A percentile compares a stretch with the other conserved stretches of the same genome.
Conservation (phyloP, 805 yeast genomes). For the Ogataea corticis region DNA sequence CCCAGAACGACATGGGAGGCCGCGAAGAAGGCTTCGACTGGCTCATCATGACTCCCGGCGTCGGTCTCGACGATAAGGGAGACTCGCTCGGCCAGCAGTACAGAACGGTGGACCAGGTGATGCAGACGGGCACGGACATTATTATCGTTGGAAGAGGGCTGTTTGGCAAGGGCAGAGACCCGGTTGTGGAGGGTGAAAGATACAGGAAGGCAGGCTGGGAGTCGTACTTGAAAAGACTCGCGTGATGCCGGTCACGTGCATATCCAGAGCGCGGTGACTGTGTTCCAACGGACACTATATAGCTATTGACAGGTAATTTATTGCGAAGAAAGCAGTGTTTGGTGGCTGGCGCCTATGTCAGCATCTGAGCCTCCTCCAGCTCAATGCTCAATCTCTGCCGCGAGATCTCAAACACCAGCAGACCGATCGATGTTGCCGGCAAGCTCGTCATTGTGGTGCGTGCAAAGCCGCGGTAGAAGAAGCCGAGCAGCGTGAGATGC, state of each 20-base stretch:
- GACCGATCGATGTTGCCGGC: conserved; percentile 87
- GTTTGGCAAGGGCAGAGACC: conserved; percentile 92
- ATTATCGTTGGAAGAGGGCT: conserved; percentile 98
- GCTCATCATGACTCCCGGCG: conserved; percentile 98
- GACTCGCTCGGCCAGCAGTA: conserved; percentile 96
- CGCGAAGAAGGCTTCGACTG: conserved; percentile 87
- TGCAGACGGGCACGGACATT: conserved; percentile 84
- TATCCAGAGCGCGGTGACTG: too few species aligned
- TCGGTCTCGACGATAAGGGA: conserved; percentile 95
- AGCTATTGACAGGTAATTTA: background rate
- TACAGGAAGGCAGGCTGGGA: conserved; percentile 95
- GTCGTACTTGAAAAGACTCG: conserved; percentile 60
- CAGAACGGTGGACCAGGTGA: conserved; percentile 84
- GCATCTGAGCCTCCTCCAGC: conserved; percentile 13
- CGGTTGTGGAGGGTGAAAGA: conserved; percentile 81
- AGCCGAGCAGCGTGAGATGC: conserved; percentile 54
- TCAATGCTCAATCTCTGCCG: conserved; percentile 44
- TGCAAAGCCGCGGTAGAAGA: conserved; percentile 79
- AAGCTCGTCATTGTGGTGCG: conserved; percentile 71
- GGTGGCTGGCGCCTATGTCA: background rate
- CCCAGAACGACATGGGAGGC: conserved; percentile 86
- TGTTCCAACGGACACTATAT: too few species aligned
- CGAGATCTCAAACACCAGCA: conserved; percentile 81
- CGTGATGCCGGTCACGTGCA: conserved; percentile 10
- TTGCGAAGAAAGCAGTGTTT: background rate